Evolutionary conservation across 2,329 filamentous ascomycete species (phyloP), one percentile per base, ranked within the genome.

Genomic region (Neofusicoccum sp.): DNA sequence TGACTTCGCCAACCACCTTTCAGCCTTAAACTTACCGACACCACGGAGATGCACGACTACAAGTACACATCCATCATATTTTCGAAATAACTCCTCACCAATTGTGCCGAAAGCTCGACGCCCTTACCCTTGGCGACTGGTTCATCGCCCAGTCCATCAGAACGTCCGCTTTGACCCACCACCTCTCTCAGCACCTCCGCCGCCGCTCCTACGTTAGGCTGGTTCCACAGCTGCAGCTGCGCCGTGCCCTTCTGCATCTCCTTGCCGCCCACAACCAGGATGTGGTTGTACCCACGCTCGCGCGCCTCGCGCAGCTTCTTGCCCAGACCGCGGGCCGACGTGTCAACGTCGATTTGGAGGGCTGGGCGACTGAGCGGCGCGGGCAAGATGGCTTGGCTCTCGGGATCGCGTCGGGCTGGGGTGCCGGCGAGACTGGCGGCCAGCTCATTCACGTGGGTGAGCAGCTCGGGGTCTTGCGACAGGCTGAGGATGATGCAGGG

Each of bases 401-500:
- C n/a, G 40, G 41, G 4, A 34, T 54, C 69, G 60, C 38, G 56
- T 7, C 16, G 49, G 26, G 6, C 63, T 60, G 11, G 58, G n/a
- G n/a, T 60, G 80, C 75, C 43, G 11, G 31, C 72, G 71, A 28
- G 71, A 69, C 6, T n/a, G 20, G 36, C 33, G 48, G 73, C 68
- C 24, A 76, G 75, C 41, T 77, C 73, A n/a, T 77, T 71, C 48
- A 79, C 77, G 38, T 74, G 84, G 1, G 73, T 72, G 8, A 87
- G 62, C 0, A 88, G 80, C 1, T 80, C 76, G 3, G 79, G 75
- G 51, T 86, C 81, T 67, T 89, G 91, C 16, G 58, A 60, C 58
- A 93, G 82, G 0, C 89, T 89, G 33, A 95, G 75, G 60, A 96
- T 83, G 47, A 89, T 85, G 43, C 85, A 87, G 70, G 95, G 92